Evolutionary conservation across 768 basidiomycete genomes (phyloP).

Genomic region (Astraeus odoratus): DNA sequence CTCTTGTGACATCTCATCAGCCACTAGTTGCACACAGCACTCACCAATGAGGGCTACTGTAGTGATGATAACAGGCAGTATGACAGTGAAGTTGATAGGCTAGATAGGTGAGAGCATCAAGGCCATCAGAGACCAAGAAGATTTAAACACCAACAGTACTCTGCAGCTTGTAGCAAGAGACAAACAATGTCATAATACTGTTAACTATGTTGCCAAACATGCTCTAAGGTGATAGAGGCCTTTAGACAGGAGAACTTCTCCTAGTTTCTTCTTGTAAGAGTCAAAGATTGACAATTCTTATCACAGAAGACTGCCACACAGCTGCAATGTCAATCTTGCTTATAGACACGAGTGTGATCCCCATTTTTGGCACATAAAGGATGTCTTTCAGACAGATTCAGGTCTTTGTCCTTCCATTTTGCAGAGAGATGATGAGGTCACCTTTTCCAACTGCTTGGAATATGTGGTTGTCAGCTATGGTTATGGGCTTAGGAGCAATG

Average conservation of each 20-base stretch:
- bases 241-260: background rate
- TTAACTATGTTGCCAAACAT: no score
- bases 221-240: no score
- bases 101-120: no score
- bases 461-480: constrained; percentile 2
- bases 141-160: no score
- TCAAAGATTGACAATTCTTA: background rate
- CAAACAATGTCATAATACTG: no score
- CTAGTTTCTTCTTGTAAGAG: background rate
- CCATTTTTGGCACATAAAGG: constrained; percentile 15
- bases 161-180: no score
- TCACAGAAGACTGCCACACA: constrained; percentile 2
- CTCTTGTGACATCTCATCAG: no score
- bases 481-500: constrained; percentile 21
- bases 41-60: no score
- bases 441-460: constrained; percentile 10
- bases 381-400: constrained; percentile 1
- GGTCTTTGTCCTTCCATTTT: constrained; percentile 5
- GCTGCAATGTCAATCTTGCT: background rate
- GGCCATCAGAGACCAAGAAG: no score
- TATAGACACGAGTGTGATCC: constrained; percentile 17
- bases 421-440: constrained; percentile 16
- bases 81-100: no score
- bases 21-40: no score
- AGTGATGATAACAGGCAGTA: no score